phyloP scores from a whole-genome alignment of 257 asterid species.

The Solanum medicagineum region DNA sequence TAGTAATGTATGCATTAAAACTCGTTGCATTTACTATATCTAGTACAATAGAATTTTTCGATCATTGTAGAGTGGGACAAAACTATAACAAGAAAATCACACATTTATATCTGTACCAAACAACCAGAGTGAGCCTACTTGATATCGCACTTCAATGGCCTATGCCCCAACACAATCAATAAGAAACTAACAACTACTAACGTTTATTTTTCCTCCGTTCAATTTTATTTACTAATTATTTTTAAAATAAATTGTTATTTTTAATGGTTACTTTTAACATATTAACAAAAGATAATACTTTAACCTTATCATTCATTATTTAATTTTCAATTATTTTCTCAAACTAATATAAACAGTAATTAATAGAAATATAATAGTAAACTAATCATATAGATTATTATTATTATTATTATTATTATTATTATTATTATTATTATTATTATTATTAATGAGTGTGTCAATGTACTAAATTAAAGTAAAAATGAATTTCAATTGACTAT shows the following conservation, averaged over 20 bases:
- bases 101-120: background rate
- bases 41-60: background rate
- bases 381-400: no score
- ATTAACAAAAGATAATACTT: background rate
- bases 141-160: background rate
- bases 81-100: background rate
- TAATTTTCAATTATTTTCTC: no score
- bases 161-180: background rate
- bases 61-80: background rate
- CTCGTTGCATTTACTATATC: no score
- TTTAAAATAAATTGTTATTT: background rate
- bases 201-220: background rate
- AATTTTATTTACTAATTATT: no score
- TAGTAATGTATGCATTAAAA: no score
- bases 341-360: no score
- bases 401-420: no score
- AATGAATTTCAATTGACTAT: background rate
- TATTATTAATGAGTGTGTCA: no score
- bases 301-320: no score
- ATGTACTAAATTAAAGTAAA: no score
- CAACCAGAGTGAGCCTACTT: background rate
- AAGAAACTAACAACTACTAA: background rate
- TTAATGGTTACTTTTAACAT: background rate
- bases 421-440: no score
- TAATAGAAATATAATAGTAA: no score